Conservation (phyloP, 768 basidiomycete species). For the Suillus luteus region DNA sequence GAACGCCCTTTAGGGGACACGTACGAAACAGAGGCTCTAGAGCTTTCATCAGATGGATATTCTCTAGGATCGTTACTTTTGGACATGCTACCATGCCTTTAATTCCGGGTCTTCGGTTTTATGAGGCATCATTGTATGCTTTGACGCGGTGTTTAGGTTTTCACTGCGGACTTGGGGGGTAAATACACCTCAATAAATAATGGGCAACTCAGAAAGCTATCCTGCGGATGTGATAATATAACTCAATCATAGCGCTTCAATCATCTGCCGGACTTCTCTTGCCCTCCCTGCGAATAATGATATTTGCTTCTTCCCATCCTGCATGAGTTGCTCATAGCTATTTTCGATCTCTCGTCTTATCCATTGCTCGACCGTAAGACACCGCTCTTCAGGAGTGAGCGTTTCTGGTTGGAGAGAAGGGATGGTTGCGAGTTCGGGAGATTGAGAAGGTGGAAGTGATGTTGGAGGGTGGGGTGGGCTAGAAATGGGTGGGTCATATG, state of each 20-base stretch:
- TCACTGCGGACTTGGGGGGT: neutral
- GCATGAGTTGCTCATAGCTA: slow-evolving; percentile 60
- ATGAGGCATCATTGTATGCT: neutral
- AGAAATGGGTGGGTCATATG: neutral
- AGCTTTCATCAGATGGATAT: neutral
- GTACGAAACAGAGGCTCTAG: neutral
- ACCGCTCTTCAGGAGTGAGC: slow-evolving; percentile 51
- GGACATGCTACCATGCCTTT: neutral
- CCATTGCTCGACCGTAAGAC: slow-evolving; percentile 85
- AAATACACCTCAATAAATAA: neutral
- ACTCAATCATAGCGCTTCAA: slow-evolving; percentile 31
- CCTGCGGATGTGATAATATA: neutral
- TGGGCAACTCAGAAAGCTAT: neutral
- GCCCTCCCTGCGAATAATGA: slow-evolving; percentile 49
- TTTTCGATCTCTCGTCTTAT: slow-evolving; percentile 73
- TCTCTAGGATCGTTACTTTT: neutral
- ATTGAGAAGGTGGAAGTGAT: slow-evolving; percentile 16
- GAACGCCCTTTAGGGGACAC: neutral
- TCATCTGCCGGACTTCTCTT: slow-evolving; percentile 38
- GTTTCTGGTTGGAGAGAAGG: slow-evolving; percentile 17
- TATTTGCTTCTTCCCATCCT: slow-evolving; percentile 54
- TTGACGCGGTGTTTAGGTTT: neutral
- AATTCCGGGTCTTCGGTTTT: no score
- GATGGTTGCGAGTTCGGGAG: slow-evolving; percentile 14
- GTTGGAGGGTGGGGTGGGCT: neutral